These are phyloP conservation scores for Cyclotella choctawhatcheeana DNA, from an alignment of 108 stramenopile genomes.

Conservation along the genomic window DNA sequence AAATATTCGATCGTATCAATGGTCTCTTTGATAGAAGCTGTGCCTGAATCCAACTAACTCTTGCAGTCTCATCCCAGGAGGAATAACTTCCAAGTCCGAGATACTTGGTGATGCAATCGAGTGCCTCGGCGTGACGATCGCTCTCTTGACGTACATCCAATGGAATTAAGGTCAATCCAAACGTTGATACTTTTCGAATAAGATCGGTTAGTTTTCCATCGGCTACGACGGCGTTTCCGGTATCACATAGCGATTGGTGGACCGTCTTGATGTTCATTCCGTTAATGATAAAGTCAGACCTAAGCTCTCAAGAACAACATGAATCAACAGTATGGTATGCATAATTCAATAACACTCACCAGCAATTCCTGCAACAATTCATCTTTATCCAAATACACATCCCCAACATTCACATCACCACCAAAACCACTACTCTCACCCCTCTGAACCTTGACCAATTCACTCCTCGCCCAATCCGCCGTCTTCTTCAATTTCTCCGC, in stretches of 20 bases:
- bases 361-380: slow-evolving; percentile 85
- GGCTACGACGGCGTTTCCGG: slow-evolving; percentile 84
- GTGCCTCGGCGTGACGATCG: slow-evolving; percentile 88
- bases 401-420: slow-evolving; percentile 25
- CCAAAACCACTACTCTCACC: background rate
- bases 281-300: too few species aligned
- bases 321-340: too few species aligned
- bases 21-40: slow-evolving; percentile 90
- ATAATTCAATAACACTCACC: too few species aligned
- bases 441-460: slow-evolving; percentile 49
- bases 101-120: slow-evolving; percentile 91
- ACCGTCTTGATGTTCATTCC: too few species aligned
- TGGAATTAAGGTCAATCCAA: slow-evolving; percentile 92
- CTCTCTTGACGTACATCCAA: slow-evolving; percentile 97
- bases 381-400: slow-evolving; percentile 66
- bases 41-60: slow-evolving; percentile 87
- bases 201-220: slow-evolving; percentile 87
- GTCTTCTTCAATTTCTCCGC: slow-evolving; percentile 65
- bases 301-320: too few species aligned
- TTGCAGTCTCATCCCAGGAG: slow-evolving; percentile 91
- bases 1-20: slow-evolving; percentile 78
- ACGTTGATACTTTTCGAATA: slow-evolving; percentile 88
- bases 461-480: slow-evolving; percentile 65
- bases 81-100: slow-evolving; percentile 92
- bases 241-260: slow-evolving; percentile 77